Evolutionary conservation across 257 asterid species (phyloP).

Genomic region (Anisodus acutangulus): DNA sequence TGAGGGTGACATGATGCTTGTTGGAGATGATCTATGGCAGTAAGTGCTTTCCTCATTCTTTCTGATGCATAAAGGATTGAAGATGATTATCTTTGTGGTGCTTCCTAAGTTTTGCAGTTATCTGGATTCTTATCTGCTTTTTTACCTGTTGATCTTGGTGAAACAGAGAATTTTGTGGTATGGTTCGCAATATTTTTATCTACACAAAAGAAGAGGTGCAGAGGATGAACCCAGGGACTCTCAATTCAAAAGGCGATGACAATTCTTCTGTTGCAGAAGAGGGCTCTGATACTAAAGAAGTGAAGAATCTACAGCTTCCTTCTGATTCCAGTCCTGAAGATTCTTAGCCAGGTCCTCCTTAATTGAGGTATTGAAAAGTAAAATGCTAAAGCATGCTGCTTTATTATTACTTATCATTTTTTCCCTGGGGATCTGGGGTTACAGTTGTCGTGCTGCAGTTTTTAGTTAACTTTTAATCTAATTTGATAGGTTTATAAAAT

Average conservation of each 20-base stretch:
- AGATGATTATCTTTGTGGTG: conserved; percentile 15
- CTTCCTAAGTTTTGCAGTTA: conserved; percentile 10
- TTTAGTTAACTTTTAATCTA: neutral
- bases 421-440: neutral
- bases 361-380: conserved; percentile 34
- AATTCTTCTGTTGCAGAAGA: conserved; percentile 65
- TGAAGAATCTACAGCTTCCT: conserved; percentile 58
- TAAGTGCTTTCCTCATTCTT: conserved; percentile 42
- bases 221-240: conserved; percentile 75
- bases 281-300: conserved; percentile 65
- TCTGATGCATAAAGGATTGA: conserved; percentile 12
- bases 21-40: conserved; percentile 95
- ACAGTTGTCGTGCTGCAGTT: conserved; percentile 12
- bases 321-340: conserved; percentile 55
- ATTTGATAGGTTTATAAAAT: conserved; percentile 11
- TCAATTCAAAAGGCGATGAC: conserved; percentile 70
- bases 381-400: no score
- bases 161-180: conserved; percentile 74
- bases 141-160: conserved; percentile 31
- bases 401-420: no score
- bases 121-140: conserved; percentile 17
- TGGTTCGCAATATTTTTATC: conserved; percentile 71
- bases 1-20: conserved; percentile 87
- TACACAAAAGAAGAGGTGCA: conserved; percentile 73
- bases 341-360: conserved; percentile 41